Conservation (phyloP, 208 protist species). For the Novymonas esmeraldas region DNA sequence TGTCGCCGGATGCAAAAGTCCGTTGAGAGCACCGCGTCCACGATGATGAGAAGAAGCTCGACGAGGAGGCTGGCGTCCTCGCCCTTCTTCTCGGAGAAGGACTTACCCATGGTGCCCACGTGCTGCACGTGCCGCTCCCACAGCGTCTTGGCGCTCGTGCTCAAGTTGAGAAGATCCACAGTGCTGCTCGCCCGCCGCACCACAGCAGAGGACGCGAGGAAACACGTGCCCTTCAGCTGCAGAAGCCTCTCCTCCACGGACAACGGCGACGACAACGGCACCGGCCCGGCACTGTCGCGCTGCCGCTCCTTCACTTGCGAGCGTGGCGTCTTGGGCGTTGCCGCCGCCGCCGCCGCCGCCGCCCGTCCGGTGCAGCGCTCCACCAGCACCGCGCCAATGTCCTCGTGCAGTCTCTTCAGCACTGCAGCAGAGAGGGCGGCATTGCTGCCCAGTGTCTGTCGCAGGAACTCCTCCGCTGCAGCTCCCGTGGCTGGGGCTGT, state of each 20-base stretch:
- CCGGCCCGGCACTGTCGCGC: background rate
- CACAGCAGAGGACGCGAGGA: constrained; percentile 41
- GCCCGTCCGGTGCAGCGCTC: constrained; percentile 1
- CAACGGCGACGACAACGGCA: too few species aligned
- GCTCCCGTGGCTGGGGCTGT: background rate
- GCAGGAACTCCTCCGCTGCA: constrained; percentile 17
- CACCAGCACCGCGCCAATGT: constrained; percentile 22
- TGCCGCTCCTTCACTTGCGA: constrained; percentile 4
- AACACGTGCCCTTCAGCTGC: constrained; percentile 48
- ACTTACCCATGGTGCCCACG: constrained; percentile 6
- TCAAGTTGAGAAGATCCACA: constrained; percentile 45
- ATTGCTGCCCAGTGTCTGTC: background rate
- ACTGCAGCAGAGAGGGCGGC: constrained; percentile 20
- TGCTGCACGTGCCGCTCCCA: constrained; percentile 35
- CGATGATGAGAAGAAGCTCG: constrained; percentile 39
- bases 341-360: background rate
- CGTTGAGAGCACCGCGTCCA: constrained; percentile 56
- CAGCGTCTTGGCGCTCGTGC: constrained; percentile 40
- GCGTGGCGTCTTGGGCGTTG: background rate
- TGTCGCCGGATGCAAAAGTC: constrained; percentile 44
- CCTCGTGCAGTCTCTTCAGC: constrained; percentile 30
- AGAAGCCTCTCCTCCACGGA: constrained; percentile 13
- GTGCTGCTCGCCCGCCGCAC: constrained; percentile 35
- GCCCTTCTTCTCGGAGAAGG: constrained; percentile 20
- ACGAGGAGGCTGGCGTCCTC: constrained; percentile 15